Base-by-base conservation (phyloP, 495 filamentous ascomycete genomes). In the Penicillium ochrochloron region DNA sequence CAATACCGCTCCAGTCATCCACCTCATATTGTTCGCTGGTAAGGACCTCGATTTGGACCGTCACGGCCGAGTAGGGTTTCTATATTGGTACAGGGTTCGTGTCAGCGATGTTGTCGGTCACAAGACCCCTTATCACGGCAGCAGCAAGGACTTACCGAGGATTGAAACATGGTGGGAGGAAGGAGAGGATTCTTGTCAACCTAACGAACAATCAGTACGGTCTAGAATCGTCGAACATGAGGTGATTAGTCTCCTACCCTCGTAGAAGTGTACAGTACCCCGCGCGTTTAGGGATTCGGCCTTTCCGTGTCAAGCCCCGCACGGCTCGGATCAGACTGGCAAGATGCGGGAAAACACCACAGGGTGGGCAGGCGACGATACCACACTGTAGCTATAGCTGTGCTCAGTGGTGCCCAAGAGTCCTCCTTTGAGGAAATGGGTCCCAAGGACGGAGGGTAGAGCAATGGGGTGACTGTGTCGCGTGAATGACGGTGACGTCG, bases 31-130 rank as follows among this genome's bases (percentile, higher is more conserved):
- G 83, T 77, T 97, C 94, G 73, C 91, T 90, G 12, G 93, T 97
- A 59, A 98, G 85, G 50, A 89, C 87, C 73, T 98, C 94, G 65
- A 99, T 88, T 59, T 92, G 90, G n/a, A 97, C 96, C 23, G 94
- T 96, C 65, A 98, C 88, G 11, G 96, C 92, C 60, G 96, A 89
- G 75, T 93, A 98, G 0, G 96, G 94, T 77, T 98, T 97, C 82
- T 92, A 61, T 53, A 48, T 17, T 7, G 33, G 15, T 10, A 53
- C 0, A 39, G 12, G 21, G 19, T 14, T n/a, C 19, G 54, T 46
- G 44, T 70, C 11, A 69, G 66, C 44, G 31, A 7, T 15, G 7
- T 39, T 15, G 8, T 46, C 10, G 44, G 44, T 66, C 52, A 61
- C 61, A 52, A 62, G 59, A 61, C 44, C 31, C 37, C 41, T 63